These are phyloP conservation scores for Coemansia sp. DNA, from an alignment of 192 early-diverging fungal species.

Conservation along the genomic window DNA sequence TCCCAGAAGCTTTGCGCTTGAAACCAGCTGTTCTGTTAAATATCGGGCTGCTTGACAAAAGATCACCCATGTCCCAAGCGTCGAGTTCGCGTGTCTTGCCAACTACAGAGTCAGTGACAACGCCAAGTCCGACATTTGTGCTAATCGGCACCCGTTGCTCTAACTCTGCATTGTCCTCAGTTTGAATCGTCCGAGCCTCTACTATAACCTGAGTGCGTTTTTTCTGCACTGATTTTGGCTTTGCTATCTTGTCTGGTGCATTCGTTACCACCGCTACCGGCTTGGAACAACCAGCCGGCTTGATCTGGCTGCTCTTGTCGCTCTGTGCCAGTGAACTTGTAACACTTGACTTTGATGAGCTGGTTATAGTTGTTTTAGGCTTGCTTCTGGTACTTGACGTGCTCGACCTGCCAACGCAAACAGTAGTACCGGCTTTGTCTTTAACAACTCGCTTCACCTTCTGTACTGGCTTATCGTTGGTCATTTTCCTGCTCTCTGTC, in stretches of 20 bases:
- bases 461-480: not conserved
- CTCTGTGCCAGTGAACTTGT: not conserved
- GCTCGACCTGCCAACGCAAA: not conserved
- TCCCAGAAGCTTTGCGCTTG: conserved; percentile 4
- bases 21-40: conserved; percentile 4
- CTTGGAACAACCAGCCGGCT: not conserved
- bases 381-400: not conserved
- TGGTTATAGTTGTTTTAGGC: not conserved
- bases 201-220: not conserved
- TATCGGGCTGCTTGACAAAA: conserved; percentile 22
- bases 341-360: not conserved
- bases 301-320: not conserved
- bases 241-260: not conserved
- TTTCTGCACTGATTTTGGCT: not conserved
- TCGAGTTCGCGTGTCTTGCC: not conserved
- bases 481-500: not conserved
- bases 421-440: conserved; percentile 11
- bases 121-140: not conserved
- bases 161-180: not conserved
- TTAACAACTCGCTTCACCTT: conserved; percentile 1
- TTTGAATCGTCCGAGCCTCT: not conserved
- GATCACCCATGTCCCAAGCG: conserved; percentile 31
- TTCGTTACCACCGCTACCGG: not conserved
- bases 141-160: not conserved
- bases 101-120: not conserved